Base-by-base conservation (phyloP, 805 yeast species). In the Babjeviella inositovora region DNA sequence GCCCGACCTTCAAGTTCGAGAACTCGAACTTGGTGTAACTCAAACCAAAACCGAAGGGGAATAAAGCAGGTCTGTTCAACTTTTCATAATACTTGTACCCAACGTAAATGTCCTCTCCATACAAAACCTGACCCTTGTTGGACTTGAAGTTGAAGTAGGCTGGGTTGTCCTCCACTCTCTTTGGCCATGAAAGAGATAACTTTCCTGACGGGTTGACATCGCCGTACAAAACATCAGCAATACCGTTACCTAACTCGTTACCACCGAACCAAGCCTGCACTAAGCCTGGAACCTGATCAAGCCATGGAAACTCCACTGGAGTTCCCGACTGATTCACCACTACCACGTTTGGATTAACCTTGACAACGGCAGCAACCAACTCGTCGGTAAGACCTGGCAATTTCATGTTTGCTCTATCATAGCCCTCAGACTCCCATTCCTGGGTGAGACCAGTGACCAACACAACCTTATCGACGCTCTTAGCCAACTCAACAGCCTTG, bases 141-240 rank as follows among this genome's bases (percentile, higher is more conserved):
- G 52, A 39, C 12, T 41, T 46, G 31, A 44, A 51, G 34, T 45
- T 51, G 24, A 51, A 32, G 34, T 30, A 53, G 3, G 56, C 37
- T 6, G 57, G 56, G 20, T 40, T 44, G 33, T 54, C 52, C 15
- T 42, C 38, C 20, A 44, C 20, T 19, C 32, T 35, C 18, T 33
- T 25, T 9, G 61, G 59, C 41, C 51, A 50, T 5, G 50, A 57
- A 32, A 70, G 69, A 2, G 80, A 76, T 17, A 71, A 48, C 29
- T 61, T 55, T 5, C 79, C 80, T 17, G 73, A 63, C 6, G 79
- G 77, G 29, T 61, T 62, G n/a, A 47, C 52, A 17, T 63, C 70
- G 1, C 80, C 79, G 41, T 64, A 70, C 11, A 70, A 36, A 0
- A 68, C 67, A 41, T 69, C 74, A 4, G 73, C 74, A 37, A 69